These are phyloP conservation scores for Westerdykella ornata DNA, from an alignment of 2,329 filamentous ascomycete species.

Conservation along the genomic window DNA sequence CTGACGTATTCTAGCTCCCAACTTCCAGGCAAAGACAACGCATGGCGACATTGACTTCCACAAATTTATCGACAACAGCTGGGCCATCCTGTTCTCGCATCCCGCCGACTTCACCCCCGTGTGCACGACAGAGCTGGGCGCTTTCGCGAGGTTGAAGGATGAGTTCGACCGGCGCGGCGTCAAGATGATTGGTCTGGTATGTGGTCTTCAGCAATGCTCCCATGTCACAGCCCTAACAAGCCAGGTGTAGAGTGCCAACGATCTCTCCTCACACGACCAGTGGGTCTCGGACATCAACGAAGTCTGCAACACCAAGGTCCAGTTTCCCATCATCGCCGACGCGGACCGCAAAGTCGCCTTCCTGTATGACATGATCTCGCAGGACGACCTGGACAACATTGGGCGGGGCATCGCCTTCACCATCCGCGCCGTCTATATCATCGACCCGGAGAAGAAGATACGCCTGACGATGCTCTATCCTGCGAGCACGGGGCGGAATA, in stretches of 20 bases:
- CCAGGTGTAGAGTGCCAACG: slow-evolving; percentile 60
- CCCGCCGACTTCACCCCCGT: slow-evolving; percentile 87
- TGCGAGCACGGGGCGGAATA: slow-evolving; percentile 69
- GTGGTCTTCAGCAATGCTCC: slow-evolving; percentile 7
- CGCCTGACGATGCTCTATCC: slow-evolving; percentile 89
- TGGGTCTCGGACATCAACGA: slow-evolving; percentile 76
- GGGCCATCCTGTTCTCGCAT: slow-evolving; percentile 79
- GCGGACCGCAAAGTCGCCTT: slow-evolving; percentile 45
- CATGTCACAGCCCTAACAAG: background rate
- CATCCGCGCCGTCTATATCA: slow-evolving; percentile 90
- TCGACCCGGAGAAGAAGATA: slow-evolving; percentile 90
- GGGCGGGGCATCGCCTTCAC: slow-evolving; percentile 69
- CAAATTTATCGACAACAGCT: slow-evolving; percentile 70
- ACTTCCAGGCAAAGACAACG: slow-evolving; percentile 79
- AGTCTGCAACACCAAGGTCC: slow-evolving; percentile 39
- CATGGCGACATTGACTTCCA: slow-evolving; percentile 74
- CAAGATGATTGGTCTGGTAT: slow-evolving; percentile 78
- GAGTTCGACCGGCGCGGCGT: slow-evolving; percentile 82
- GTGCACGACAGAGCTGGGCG: slow-evolving; percentile 91
- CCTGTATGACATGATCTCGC: slow-evolving; percentile 48
- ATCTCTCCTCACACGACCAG: slow-evolving; percentile 70
- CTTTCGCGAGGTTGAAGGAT: slow-evolving; percentile 80
- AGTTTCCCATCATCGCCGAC: slow-evolving; percentile 48
- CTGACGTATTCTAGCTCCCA: slow-evolving; percentile 53
- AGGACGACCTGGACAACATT: slow-evolving; percentile 52